Conservation (phyloP, 116 monocot genomes). For the Phalaenopsis hybrid region DNA sequence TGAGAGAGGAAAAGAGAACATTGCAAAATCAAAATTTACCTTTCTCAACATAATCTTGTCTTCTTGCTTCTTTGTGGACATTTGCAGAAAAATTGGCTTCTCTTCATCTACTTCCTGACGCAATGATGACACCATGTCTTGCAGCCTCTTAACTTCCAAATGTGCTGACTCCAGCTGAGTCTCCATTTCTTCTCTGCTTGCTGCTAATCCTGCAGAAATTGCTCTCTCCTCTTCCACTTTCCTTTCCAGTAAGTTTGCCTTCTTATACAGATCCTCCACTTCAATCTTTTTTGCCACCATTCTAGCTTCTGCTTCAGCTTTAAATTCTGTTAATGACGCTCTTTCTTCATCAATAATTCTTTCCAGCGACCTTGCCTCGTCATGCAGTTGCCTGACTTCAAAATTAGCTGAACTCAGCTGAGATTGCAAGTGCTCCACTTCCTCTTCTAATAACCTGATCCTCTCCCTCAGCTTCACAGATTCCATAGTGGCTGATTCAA, state of each 20-base stretch:
- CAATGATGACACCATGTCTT: conserved; percentile 24
- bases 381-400: conserved; percentile 11
- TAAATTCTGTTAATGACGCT: conserved; percentile 9
- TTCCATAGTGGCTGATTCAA: conserved; percentile 23
- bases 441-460: conserved; percentile 20
- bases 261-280: conserved; percentile 12
- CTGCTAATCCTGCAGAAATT: conserved; percentile 17
- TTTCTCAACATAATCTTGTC: conserved; percentile 50
- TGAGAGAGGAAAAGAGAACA: not conserved
- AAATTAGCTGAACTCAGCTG: conserved; percentile 13
- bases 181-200: conserved; percentile 20
- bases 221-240: conserved; percentile 21
- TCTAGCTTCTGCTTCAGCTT: conserved; percentile 12
- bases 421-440: conserved; percentile 21
- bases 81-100: not conserved
- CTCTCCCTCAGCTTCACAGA: conserved; percentile 16
- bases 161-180: conserved; percentile 32
- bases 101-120: conserved; percentile 12
- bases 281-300: conserved; percentile 19
- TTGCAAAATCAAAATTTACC: conserved; percentile 30
- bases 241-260: conserved; percentile 8
- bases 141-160: conserved; percentile 26
- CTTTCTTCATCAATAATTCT: conserved; percentile 16
- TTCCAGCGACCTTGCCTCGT: conserved; percentile 8
- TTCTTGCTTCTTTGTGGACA: conserved; percentile 34